Conservation (phyloP, 2,329 filamentous ascomycete species). For the Fusarium guadeloupense region DNA sequence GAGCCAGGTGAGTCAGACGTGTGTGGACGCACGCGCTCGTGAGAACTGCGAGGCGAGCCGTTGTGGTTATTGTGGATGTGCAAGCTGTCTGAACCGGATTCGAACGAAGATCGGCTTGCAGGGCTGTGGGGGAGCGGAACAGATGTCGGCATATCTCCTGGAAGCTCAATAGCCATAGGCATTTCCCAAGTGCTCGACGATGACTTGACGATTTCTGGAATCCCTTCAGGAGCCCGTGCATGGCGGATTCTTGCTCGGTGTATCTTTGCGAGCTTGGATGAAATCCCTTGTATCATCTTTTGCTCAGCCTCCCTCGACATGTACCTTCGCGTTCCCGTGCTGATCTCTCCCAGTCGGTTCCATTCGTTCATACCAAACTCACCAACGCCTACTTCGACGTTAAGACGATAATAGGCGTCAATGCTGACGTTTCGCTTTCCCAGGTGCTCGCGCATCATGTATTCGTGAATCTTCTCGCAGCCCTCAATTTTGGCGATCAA, state of each 20-base stretch:
- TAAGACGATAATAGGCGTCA: slow-evolving; percentile 95
- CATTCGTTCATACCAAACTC: slow-evolving; percentile 99
- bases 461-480: slow-evolving; percentile 89
- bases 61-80: slow-evolving; percentile 50
- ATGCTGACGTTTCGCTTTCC: slow-evolving; percentile 79
- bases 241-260: slow-evolving; percentile 77
- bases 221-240: slow-evolving; percentile 57
- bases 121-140: slow-evolving; percentile 50
- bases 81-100: slow-evolving; percentile 63
- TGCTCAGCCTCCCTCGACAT: slow-evolving; percentile 78
- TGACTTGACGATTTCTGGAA: slow-evolving; percentile 57
- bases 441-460: slow-evolving; percentile 83
- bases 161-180: slow-evolving; percentile 66
- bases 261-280: slow-evolving; percentile 85
- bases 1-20: slow-evolving; percentile 44
- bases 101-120: slow-evolving; percentile 63
- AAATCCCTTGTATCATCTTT: slow-evolving; percentile 77
- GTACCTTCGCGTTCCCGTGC: slow-evolving; percentile 88
- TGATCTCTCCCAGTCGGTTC: slow-evolving; percentile 93
- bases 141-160: slow-evolving; percentile 62
- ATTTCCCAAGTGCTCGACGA: slow-evolving; percentile 53
- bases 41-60: slow-evolving; percentile 60
- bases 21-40: slow-evolving; percentile 54
- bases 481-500: slow-evolving; percentile 94
- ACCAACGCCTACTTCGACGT: slow-evolving; percentile 94